Evolutionary conservation across 192 early-diverging fungal genomes (phyloP).

Genomic region (Rhizophlyctis rosea): DNA sequence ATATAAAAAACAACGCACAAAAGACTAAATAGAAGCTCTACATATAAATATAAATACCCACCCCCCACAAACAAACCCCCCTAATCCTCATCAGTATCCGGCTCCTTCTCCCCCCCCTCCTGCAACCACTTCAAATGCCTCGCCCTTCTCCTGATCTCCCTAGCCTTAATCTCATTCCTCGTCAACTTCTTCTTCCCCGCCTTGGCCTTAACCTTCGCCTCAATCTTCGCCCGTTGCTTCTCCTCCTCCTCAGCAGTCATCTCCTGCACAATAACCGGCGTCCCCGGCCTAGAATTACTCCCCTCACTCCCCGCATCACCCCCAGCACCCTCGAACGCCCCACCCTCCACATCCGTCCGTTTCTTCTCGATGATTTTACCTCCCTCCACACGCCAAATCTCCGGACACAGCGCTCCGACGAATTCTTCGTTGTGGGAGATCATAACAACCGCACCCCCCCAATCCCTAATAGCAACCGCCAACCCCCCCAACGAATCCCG

Average conservation of each 20-base stretch:
- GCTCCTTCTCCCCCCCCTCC: slow-evolving; percentile 39
- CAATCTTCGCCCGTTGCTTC: slow-evolving; percentile 36
- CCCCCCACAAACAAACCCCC: not conserved
- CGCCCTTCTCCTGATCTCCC: slow-evolving; percentile 38
- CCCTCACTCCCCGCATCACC: not conserved
- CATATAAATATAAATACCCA: too few species aligned
- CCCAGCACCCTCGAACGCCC: slow-evolving; percentile 40
- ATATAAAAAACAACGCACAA: too few species aligned
- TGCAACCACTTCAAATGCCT: slow-evolving; percentile 45
- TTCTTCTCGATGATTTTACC: slow-evolving; percentile 42
- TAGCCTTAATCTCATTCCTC: slow-evolving; percentile 48
- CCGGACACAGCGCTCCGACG: slow-evolving; percentile 64
- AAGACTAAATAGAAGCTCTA: too few species aligned
- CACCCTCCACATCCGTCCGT: slow-evolving; percentile 31
- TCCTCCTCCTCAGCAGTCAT: slow-evolving; percentile 26
- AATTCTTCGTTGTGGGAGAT: slow-evolving; percentile 82
- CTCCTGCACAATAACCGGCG: too few species aligned
- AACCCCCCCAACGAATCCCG: slow-evolving; percentile 69
- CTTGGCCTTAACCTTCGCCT: slow-evolving; percentile 39
- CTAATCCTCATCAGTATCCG: slow-evolving; percentile 39
- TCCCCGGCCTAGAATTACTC: too few species aligned
- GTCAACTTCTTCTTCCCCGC: slow-evolving; percentile 51
- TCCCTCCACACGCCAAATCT: slow-evolving; percentile 70
- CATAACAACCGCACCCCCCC: slow-evolving; percentile 75
- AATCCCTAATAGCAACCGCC: slow-evolving; percentile 69